These are phyloP conservation scores for Sphaerulina musiva DNA, from an alignment of 2,329 filamentous ascomycete genomes.

Conservation along the genomic window DNA sequence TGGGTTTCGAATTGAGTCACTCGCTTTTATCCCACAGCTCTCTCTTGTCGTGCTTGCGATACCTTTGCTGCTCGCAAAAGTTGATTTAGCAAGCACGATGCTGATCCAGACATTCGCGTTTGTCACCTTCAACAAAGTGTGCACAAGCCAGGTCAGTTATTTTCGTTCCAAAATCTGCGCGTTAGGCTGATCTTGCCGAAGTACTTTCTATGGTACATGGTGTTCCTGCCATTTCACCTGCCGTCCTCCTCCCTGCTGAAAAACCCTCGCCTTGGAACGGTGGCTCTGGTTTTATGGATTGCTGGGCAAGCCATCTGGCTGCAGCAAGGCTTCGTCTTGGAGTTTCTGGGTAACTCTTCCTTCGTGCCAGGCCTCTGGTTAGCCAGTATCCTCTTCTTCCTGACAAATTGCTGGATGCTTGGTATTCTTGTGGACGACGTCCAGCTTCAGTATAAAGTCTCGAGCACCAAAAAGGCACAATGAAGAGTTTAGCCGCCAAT, in stretches of 20 bases:
- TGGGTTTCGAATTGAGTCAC: constrained; percentile 58
- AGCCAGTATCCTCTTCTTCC: constrained; percentile 70
- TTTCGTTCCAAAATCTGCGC: background rate
- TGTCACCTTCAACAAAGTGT: constrained; percentile 97
- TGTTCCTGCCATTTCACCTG: constrained; percentile 87
- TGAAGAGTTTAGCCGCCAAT: constrained; percentile 35
- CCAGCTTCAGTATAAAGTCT: constrained; percentile 16
- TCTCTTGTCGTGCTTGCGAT: constrained; percentile 71
- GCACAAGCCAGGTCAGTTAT: constrained; percentile 78
- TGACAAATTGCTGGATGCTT: constrained; percentile 80
- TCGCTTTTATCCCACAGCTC: constrained; percentile 86
- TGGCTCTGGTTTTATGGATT: constrained; percentile 67
- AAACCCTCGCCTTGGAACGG: constrained; percentile 54
- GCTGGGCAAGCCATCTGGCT: constrained; percentile 55
- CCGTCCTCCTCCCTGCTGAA: constrained; percentile 67
- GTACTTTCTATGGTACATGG: constrained; percentile 98
- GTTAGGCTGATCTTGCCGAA: constrained; percentile 36
- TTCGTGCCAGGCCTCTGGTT: constrained; percentile 81
- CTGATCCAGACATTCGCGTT: constrained; percentile 95
- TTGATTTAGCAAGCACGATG: constrained; percentile 75
- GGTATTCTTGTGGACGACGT: constrained; percentile 70
- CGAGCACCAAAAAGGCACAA: constrained; percentile 10
- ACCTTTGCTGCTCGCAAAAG: constrained; percentile 69
- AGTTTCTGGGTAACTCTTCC: constrained; percentile 64
- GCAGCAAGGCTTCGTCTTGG: constrained; percentile 46